These are phyloP conservation scores for Jimgerdemannia flammicorona DNA, from an alignment of 192 early-diverging fungal genomes.

Conservation along the genomic window DNA sequence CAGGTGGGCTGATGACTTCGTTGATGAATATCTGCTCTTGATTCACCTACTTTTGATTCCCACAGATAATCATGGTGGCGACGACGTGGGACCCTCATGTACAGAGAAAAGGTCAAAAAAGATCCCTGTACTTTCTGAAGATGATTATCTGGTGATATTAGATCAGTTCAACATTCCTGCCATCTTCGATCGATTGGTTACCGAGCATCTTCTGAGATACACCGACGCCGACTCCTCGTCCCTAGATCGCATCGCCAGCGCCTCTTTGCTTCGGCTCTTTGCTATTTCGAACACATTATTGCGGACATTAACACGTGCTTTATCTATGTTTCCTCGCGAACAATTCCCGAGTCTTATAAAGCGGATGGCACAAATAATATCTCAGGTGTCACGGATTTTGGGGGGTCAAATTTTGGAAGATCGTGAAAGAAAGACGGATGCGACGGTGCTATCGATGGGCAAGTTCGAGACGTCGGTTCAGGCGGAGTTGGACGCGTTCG, in stretches of 20 bases:
- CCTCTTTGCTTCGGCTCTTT: conserved; percentile 8
- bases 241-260: background rate
- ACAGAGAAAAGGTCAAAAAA: conserved; percentile 5
- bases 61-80: background rate
- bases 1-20: conserved; percentile 15
- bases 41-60: conserved; percentile 17
- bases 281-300: conserved; percentile 13
- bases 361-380: conserved; percentile 32
- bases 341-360: conserved; percentile 12
- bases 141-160: conserved; percentile 35
- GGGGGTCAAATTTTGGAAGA: conserved; percentile 22
- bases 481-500: conserved; percentile 3
- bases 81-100: background rate
- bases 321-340: conserved; percentile 13
- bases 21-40: conserved; percentile 17
- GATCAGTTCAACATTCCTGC: conserved; percentile 37
- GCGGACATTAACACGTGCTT: conserved; percentile 11
- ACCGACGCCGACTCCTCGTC: background rate
- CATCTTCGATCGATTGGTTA: conserved; percentile 28
- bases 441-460: background rate
- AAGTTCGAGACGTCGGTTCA: conserved; percentile 6
- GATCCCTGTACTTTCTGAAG: conserved; percentile 19
- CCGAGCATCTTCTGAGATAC: conserved; percentile 16
- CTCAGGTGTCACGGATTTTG: conserved; percentile 32
- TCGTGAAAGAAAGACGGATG: background rate